Base-by-base conservation (phyloP, 176 grass and related monocot genomes). In the Puccinellia tenuiflora region DNA sequence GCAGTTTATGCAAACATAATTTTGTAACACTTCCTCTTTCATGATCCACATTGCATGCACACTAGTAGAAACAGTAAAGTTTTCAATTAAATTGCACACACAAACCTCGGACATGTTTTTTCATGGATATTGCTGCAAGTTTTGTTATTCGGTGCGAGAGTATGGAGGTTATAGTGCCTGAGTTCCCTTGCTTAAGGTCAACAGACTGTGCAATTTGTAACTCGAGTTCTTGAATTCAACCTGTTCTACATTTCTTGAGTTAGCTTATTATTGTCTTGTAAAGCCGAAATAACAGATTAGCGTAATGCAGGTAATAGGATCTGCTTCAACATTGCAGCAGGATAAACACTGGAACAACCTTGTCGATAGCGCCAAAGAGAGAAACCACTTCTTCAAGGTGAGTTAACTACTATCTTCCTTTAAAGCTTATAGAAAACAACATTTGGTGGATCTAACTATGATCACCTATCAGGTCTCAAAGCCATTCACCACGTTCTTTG, bases 331-430 rank as follows among this genome's bases (percentile, higher is more conserved):
- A 29, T 75, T 98, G 87, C 84, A 87, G 76, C 83, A 93, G 88
- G 92, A 98, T 78, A 61, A 91, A 68, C 96, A 98, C 80, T 95
- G 96, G 96, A 85, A 84, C 68, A 98, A 91, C 75, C 88, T 98
- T 75, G 89, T 98, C 9, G 86, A 88, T 43, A 98, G 88, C 81
- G 92, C 96, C 61, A 92, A 90, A 93, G 96, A 95, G 22, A 77
- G 90, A 53, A 75, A 74, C 18, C 37, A 72, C 62, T 91, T 84
- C 72, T 90, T 89, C 68, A 84, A 93, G 92, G 96, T 95, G 38
- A 50, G 37, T 61, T 78, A 5, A 5, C 69, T 81, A 25, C 15
- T 24, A 13, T 76, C 30, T 52, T 59, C 86, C 66, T 56, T 57
- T 29, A 33, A 29, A 60, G 29, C 30, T 51, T n/a, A n/a, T 52